phyloP scores from a whole-genome alignment of 768 basidiomycete species.

The Boletus edulis region DNA sequence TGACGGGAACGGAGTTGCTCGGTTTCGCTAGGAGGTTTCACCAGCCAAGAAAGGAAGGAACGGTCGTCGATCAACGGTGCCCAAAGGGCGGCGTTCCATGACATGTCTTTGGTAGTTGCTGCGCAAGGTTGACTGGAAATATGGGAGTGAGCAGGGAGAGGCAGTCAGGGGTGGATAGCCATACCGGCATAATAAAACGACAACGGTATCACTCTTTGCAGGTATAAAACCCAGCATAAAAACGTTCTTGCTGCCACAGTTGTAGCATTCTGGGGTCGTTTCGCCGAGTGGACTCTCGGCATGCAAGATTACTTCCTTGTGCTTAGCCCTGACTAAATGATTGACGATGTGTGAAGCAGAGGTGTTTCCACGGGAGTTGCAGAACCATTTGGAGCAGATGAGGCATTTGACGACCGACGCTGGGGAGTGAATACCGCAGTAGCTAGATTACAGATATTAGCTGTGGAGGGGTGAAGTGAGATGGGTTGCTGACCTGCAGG shows the following conservation, averaged over 20 bases:
- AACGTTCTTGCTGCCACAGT: slow-evolving; percentile 98
- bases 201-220: slow-evolving; percentile 98
- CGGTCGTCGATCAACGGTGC: slow-evolving; percentile 98
- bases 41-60: slow-evolving; percentile 98
- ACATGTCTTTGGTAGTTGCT: slow-evolving; percentile 94
- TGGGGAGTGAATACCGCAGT: slow-evolving; percentile 97
- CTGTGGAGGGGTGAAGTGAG: slow-evolving; percentile 1
- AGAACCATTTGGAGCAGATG: slow-evolving; percentile 94
- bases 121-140: slow-evolving; percentile 89
- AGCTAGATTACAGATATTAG: slow-evolving; percentile 47
- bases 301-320: slow-evolving; percentile 97
- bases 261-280: slow-evolving; percentile 98
- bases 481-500: slow-evolving; percentile 74
- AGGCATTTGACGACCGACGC: slow-evolving; percentile 96
- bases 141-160: not conserved
- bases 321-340: slow-evolving; percentile 97
- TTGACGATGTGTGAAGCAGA: slow-evolving; percentile 99
- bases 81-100: slow-evolving; percentile 98
- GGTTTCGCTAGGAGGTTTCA: slow-evolving; percentile 94
- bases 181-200: slow-evolving; percentile 93
- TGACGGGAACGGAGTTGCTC: slow-evolving; percentile 96
- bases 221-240: slow-evolving; percentile 99
- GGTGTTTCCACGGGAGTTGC: slow-evolving; percentile 97
- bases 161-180: slow-evolving; percentile 19
- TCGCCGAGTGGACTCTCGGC: slow-evolving; percentile 94